Conservation (phyloP, 2,329 filamentous ascomycete species). For the Neurospora crassa region DNA sequence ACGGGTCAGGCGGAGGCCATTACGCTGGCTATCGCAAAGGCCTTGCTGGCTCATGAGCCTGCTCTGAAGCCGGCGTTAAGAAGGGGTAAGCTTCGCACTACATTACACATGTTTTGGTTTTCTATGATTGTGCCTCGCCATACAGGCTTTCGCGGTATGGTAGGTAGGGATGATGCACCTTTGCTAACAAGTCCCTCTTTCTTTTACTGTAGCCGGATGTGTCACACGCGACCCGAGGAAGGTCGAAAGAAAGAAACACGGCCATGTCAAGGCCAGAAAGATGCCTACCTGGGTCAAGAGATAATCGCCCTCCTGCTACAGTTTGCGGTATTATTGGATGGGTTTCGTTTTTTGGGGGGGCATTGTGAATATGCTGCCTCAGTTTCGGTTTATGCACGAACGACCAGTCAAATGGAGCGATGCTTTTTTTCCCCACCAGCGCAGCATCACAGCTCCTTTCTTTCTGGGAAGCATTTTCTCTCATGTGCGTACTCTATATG, state of each 20-base stretch:
- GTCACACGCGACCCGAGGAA: constrained; percentile 82
- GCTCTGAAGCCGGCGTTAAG: constrained; percentile 78
- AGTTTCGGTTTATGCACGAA: constrained; percentile 1
- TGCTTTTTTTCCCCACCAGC: background rate
- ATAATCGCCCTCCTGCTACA: constrained; percentile 26
- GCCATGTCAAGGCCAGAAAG: constrained; percentile 93
- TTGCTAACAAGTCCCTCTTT: constrained; percentile 33
- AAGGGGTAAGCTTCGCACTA: constrained; percentile 57
- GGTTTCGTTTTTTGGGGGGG: background rate
- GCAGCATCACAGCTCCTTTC: background rate
- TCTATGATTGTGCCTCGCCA: background rate
- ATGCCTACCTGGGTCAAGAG: constrained; percentile 96
- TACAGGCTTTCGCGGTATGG: background rate
- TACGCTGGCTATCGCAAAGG: constrained; percentile 81
- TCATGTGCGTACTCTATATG: background rate
- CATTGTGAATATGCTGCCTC: background rate
- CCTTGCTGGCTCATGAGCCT: constrained; percentile 83
- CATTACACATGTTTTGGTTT: background rate
- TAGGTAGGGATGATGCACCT: constrained; percentile 8
- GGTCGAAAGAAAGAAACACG: constrained; percentile 97
- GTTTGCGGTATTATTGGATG: background rate
- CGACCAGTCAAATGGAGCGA: background rate
- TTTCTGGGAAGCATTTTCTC: background rate
- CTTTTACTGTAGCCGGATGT: constrained; percentile 61
- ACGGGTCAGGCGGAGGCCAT: constrained; percentile 95